Evolutionary conservation across 2,329 filamentous ascomycete species (phyloP).

Genomic region (Dactylellina drechsleri): DNA sequence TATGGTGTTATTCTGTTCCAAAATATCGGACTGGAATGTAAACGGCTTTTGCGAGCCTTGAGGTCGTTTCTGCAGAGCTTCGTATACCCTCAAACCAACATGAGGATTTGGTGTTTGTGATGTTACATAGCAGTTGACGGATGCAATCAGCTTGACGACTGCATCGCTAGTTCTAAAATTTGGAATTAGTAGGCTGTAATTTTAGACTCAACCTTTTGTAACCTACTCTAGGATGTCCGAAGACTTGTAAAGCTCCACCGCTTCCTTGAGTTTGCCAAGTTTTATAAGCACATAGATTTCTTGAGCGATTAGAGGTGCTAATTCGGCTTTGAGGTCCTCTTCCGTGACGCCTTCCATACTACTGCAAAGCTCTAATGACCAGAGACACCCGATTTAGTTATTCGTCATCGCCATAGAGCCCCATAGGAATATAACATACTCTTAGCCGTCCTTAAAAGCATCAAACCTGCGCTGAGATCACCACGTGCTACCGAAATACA

Average conservation of each 20-base stretch:
- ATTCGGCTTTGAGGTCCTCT: conserved; percentile 78
- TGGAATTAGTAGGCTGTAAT: conserved; percentile 59
- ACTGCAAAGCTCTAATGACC: conserved; percentile 71
- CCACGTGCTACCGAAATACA: conserved; percentile 77
- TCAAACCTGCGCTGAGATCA: conserved; percentile 72
- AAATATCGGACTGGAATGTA: conserved; percentile 72
- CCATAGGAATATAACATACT: conserved; percentile 55
- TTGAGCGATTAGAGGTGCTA: conserved; percentile 79
- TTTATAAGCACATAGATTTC: conserved; percentile 77
- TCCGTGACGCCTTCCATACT: conserved; percentile 77
- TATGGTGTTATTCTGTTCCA: conserved; percentile 72
- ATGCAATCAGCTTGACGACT: conserved; percentile 73
- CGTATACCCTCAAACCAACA: conserved; percentile 71
- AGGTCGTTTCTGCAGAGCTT: conserved; percentile 61
- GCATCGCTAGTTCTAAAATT: conserved; percentile 71
- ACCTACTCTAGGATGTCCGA: conserved; percentile 72
- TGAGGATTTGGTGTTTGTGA: conserved; percentile 72
- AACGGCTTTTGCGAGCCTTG: conserved; percentile 71
- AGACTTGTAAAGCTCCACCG: conserved; percentile 71
- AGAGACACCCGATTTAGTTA: background rate
- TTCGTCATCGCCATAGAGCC: background rate
- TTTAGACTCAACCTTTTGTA: conserved; percentile 26
- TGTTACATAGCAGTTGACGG: conserved; percentile 66
- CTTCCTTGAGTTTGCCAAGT: conserved; percentile 74
- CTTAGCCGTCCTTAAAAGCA: conserved; percentile 75